Percentiles rank a stretch among this genome's conserved stretches.
phyloP scores from a whole-genome alignment of 2,329 filamentous ascomycete genomes.

The Dactylella cylindrospora region DNA sequence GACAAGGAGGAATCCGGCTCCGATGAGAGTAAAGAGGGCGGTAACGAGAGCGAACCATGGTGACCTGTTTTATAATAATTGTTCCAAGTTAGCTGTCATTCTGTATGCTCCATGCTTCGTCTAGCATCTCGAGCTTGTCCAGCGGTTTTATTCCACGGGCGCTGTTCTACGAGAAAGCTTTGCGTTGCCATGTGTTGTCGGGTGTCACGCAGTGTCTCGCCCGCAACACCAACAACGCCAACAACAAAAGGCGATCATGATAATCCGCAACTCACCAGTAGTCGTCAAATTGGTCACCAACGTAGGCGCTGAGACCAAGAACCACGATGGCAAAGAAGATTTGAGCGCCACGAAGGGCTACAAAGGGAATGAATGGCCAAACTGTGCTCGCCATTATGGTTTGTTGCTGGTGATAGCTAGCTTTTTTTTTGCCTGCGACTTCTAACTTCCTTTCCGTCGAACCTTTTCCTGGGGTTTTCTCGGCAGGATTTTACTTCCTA shows the following conservation, averaged over 20 bases:
- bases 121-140: neutral
- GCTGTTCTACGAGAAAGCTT: neutral
- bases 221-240: neutral
- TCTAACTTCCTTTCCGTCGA: too few relatives aligned
- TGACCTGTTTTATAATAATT: conserved; percentile 30
- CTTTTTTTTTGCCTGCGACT: neutral
- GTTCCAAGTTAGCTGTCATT: neutral
- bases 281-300: conserved; percentile 10
- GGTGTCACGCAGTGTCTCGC: neutral
- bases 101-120: neutral
- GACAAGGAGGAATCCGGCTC: conserved; percentile 45
- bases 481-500: too few relatives aligned
- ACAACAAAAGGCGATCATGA: too few relatives aligned
- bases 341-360: conserved; percentile 49
- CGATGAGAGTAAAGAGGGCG: conserved; percentile 54
- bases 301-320: conserved; percentile 49
- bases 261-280: conserved; percentile 28
- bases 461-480: too few relatives aligned
- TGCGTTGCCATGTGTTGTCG: neutral
- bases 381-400: conserved; percentile 11
- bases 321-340: conserved; percentile 49
- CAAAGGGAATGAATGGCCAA: conserved; percentile 44
- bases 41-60: conserved; percentile 44
- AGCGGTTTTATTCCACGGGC: neutral
- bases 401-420: neutral